Percentiles rank a stretch among this genome's conserved stretches.
phyloP scores from a whole-genome alignment of 1,284 basidiomycete species.

The Erythrobasidium hasegawianum region DNA sequence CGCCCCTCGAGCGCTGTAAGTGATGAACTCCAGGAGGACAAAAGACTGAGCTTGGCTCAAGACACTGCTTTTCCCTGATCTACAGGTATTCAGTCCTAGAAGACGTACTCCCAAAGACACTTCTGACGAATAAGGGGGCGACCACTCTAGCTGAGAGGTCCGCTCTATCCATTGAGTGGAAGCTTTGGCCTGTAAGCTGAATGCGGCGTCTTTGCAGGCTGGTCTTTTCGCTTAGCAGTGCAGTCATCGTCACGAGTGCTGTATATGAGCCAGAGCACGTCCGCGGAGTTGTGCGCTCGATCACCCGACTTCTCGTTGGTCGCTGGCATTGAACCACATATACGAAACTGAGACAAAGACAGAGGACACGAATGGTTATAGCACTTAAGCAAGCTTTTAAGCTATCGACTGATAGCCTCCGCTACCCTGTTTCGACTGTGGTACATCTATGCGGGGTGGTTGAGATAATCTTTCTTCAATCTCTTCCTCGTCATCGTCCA shows the following conservation, averaged over 20 bases:
- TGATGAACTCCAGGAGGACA: background rate
- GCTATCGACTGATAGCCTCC: constrained; percentile 33
- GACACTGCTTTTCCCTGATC: no score
- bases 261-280: constrained; percentile 27
- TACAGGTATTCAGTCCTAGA: constrained; percentile 44
- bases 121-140: constrained; percentile 6
- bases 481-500: constrained; percentile 11
- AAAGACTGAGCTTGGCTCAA: no score
- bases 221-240: constrained; percentile 17
- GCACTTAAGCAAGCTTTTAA: no score
- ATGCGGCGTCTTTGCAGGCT: constrained; percentile 5
- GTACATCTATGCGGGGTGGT: constrained; percentile 7
- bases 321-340: background rate
- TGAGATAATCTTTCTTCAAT: constrained; percentile 16
- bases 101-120: constrained; percentile 12
- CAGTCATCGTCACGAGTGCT: constrained; percentile 25
- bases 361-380: no score
- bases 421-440: constrained; percentile 14
- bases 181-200: background rate
- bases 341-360: no score
- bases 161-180: background rate
- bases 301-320: background rate
- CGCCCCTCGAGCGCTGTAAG: constrained; percentile 48
- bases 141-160: constrained; percentile 18
- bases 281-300: constrained; percentile 18